Evolutionary conservation across 176 grass and related monocot genomes (phyloP), one percentile per base, ranked within the genome.

Genomic region (Dactylis glomerata): DNA sequence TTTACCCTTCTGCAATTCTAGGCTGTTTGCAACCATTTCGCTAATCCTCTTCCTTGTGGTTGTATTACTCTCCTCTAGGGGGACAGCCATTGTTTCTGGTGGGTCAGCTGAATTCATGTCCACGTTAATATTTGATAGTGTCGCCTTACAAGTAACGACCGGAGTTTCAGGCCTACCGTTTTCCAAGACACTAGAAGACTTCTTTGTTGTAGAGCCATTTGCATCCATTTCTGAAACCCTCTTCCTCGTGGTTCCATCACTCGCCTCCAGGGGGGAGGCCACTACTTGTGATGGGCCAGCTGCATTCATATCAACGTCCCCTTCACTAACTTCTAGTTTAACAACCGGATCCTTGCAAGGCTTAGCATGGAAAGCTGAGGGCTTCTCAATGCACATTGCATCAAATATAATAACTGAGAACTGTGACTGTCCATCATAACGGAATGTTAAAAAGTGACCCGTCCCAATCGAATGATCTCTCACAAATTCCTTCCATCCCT

Each of bases 401-500:
- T 85, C 79, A 57, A 95, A 95, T 17, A 98, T 76, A 31, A 55
- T 50, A 5, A 98, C 93, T 11, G 88, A 94, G 86, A 98, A 98
- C 0, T 64, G 66, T 5, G 68, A 83, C 31, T 6, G 54, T 22
- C 88, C 89, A 75, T 92, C 91, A 38, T 94, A 88, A 27, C 52
- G 79, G 81, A 98, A 95, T 1, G 95, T 78, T 68, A 98, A 71
- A 44, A 96, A 84, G 66, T 95, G 86, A 31, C 93, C 91, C 5
- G 15, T 15, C 47, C 75, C 33, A 9, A 98, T 32, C 1, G 87
- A 88, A 64, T 98, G 93, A 33, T 95, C 93, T 15, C 13, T 57
- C 50, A 90, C 87, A 30, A 98, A 98, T 46, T 89, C 80, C 41
- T 88, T 90, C 96, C 93, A 98, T 13, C 96, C 96, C 61, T 76